Evolutionary conservation across 148 eudicot genomes (phyloP).

Genomic region (Nyssa sinensis): DNA sequence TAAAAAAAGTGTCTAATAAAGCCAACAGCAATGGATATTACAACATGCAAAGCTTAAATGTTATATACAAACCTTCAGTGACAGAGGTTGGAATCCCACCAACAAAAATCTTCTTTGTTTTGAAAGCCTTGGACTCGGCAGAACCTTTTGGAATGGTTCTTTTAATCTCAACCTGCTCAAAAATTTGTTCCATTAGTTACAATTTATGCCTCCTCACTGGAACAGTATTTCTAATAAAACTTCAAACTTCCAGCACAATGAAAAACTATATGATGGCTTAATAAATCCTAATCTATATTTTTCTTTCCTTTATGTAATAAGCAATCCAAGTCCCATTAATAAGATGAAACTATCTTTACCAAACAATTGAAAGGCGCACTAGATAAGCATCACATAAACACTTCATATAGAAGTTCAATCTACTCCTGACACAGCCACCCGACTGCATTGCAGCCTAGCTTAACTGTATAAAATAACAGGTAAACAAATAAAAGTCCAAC

Average conservation of each 20-base stretch:
- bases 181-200: background rate
- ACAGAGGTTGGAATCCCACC: slow-evolving; percentile 73
- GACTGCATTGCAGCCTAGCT: too few species aligned
- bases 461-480: too few species aligned
- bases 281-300: too few species aligned
- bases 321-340: too few species aligned
- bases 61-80: slow-evolving; percentile 43
- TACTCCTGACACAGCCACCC: background rate
- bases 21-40: background rate
- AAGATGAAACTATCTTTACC: too few species aligned
- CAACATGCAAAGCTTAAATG: background rate
- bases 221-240: background rate
- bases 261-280: too few species aligned
- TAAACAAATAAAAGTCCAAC: too few species aligned
- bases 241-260: background rate
- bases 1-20: background rate
- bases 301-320: too few species aligned
- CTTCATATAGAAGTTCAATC: background rate
- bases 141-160: slow-evolving; percentile 79
- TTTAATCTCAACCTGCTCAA: slow-evolving; percentile 73
- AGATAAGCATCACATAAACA: background rate
- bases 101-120: slow-evolving; percentile 83
- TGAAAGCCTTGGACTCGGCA: slow-evolving; percentile 58
- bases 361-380: background rate
- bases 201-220: background rate